Base-by-base conservation (phyloP, 108 stramenopile species). In the Mediolabrus comicus region DNA sequence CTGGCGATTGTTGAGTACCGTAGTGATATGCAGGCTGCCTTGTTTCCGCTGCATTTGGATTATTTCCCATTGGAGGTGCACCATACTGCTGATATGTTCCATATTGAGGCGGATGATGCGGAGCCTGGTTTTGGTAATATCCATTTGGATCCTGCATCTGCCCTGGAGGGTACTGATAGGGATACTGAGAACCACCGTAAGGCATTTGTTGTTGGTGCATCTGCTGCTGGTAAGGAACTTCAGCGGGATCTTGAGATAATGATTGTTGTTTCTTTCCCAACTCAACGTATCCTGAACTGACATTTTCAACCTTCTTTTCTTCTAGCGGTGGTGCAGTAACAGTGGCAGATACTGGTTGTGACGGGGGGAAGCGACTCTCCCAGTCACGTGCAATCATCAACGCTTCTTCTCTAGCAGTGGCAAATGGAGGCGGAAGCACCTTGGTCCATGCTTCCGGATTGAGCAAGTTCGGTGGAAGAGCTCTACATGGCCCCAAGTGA, bases 401-500 rank as follows among this genome's bases (percentile, higher is more conserved):
- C 3, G 92, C 92, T 32, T 81, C 69, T 38, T 94, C 76, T 52
- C 84, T 75, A 2, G 88, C 89, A 10, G 75, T 74, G 30, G 88
- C 65, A 55, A 94, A 94, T 54, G 89, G 89, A 35, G 88, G 88
- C 11, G 92, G 92, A 33, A 94, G 69, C 16, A 94, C 86, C 68
- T 91, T 94, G 26, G 64, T 85, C 92, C 92, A 94, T 8, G 92
- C 85, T 63, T 81, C 65, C 19, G 92, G 92, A 66, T 85, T 84
- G 34, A 94, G 72, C 51, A 94, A 82, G 54, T 88, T 88, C 39
- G 83, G 89, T 14, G 92, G 90, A 31, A 94, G 72, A 27, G 92
- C 92, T 13, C 90, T 79, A 66, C 92, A 94, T 4, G 92, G 92
- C 19, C 92, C 92, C 66, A 94, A 62, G 71, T 91, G 93, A 81